Conservation (phyloP, 768 basidiomycete species). For the Termitomyces sp. region DNA sequence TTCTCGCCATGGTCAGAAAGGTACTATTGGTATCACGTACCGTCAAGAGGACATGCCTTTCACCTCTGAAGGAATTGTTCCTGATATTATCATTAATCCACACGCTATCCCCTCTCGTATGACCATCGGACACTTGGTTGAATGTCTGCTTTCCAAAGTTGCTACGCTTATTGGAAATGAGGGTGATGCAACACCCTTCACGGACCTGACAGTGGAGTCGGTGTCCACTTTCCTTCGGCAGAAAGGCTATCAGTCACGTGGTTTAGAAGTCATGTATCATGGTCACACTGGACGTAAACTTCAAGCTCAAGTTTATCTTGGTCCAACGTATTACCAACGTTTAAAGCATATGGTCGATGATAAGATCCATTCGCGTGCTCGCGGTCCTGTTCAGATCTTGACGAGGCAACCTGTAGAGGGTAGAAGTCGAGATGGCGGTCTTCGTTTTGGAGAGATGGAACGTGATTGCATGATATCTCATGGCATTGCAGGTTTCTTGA, state of each 20-base stretch:
- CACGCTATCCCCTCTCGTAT: constrained; percentile 99
- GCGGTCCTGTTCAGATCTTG: constrained; percentile 96
- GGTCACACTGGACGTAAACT: constrained; percentile 98
- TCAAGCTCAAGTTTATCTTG: constrained; percentile 97
- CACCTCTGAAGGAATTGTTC: constrained; percentile 93
- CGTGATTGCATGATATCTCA: constrained; percentile 99
- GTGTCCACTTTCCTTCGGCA: constrained; percentile 89
- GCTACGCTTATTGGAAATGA: constrained; percentile 95
- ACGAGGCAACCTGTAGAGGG: constrained; percentile 98
- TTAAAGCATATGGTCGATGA: constrained; percentile 99
- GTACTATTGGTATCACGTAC: constrained; percentile 99
- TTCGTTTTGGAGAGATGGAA: constrained; percentile 99
- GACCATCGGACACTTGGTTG: constrained; percentile 99
- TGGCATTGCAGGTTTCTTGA: constrained; percentile 96
- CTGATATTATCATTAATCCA: constrained; percentile 97
- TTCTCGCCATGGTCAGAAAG: constrained; percentile 98
- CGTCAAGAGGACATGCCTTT: constrained; percentile 99
- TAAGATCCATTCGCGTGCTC: constrained; percentile 96
- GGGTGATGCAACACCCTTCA: constrained; percentile 98
- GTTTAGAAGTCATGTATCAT: constrained; percentile 97
- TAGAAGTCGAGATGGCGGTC: constrained; percentile 95
- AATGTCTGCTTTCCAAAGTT: constrained; percentile 94
- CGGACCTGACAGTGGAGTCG: constrained; percentile 94
- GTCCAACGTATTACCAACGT: constrained; percentile 98
- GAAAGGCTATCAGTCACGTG: constrained; percentile 95